Conservation (phyloP, 129 eudicot genomes). For the Lonicera japonica region DNA sequence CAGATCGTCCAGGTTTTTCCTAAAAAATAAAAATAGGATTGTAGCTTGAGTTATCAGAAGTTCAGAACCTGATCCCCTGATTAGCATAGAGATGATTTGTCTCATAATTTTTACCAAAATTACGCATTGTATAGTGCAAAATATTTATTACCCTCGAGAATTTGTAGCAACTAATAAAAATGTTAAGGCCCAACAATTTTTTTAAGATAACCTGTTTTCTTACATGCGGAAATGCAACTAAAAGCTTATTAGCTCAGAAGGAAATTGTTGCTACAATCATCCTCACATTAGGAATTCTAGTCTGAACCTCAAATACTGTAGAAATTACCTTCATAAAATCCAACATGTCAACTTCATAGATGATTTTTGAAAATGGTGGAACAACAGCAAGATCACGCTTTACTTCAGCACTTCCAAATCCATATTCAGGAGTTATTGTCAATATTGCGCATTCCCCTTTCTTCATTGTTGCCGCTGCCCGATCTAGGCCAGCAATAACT, state of each 20-base stretch:
- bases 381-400: slow-evolving; percentile 36
- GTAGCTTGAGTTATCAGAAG: too few species aligned
- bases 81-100: too few species aligned
- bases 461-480: slow-evolving; percentile 58
- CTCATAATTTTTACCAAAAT: too few species aligned
- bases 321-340: slow-evolving; percentile 49
- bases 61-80: too few species aligned
- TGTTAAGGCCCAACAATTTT: background rate
- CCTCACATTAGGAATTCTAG: slow-evolving; percentile 1
- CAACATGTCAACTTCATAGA: slow-evolving; percentile 63
- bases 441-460: slow-evolving; percentile 52
- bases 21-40: too few species aligned
- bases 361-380: slow-evolving; percentile 48
- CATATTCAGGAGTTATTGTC: slow-evolving; percentile 53
- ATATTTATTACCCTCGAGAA: background rate
- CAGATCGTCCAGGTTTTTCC: too few species aligned
- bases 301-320: background rate
- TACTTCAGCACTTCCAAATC: slow-evolving; percentile 45
- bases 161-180: background rate
- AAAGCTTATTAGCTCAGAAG: background rate
- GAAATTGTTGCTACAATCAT: background rate
- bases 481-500: slow-evolving; percentile 59
- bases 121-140: too few species aligned
- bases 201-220: background rate
- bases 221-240: background rate